Evolutionary conservation across 2,329 filamentous ascomycete species (phyloP).

Genomic region (Huntiella moniliformis): DNA sequence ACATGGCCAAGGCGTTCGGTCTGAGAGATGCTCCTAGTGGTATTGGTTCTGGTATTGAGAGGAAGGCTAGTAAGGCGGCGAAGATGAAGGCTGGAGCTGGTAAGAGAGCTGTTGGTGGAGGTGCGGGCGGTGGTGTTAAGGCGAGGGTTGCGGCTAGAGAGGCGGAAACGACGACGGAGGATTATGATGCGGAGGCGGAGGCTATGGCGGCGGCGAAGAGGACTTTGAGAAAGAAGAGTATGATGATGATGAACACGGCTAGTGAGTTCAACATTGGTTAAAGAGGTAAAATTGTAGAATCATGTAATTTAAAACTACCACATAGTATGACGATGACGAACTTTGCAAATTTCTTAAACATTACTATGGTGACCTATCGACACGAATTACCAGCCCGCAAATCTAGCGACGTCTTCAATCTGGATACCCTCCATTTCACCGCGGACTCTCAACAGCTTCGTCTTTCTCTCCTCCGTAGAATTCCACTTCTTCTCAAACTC

Average conservation of each 20-base stretch:
- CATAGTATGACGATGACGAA: neutral
- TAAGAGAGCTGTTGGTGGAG: slow-evolving; percentile 11
- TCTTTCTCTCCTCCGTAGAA: slow-evolving; percentile 31
- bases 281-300: neutral
- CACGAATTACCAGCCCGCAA: slow-evolving; percentile 22
- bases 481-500: slow-evolving; percentile 49
- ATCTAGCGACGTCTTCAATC: slow-evolving; percentile 25
- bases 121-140: slow-evolving; percentile 22
- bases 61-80: slow-evolving; percentile 22
- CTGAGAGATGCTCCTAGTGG: slow-evolving; percentile 73
- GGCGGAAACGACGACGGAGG: slow-evolving; percentile 11
- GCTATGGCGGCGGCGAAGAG: slow-evolving; percentile 23
- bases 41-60: slow-evolving; percentile 43
- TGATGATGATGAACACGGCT: slow-evolving; percentile 44
- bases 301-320: neutral
- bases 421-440: slow-evolving; percentile 53
- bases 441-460: slow-evolving; percentile 49
- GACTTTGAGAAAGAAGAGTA: slow-evolving; percentile 42
- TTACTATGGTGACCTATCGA: neutral
- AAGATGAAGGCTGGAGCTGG: slow-evolving; percentile 15
- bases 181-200: slow-evolving; percentile 19
- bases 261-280: slow-evolving; percentile 52
- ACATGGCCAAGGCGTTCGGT: slow-evolving; percentile 84
- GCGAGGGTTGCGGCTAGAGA: slow-evolving; percentile 18
- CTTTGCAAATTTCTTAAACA: no score